phyloP scores from a whole-genome alignment of 2,329 filamentous ascomycete genomes.

The Elsinoe australis region DNA sequence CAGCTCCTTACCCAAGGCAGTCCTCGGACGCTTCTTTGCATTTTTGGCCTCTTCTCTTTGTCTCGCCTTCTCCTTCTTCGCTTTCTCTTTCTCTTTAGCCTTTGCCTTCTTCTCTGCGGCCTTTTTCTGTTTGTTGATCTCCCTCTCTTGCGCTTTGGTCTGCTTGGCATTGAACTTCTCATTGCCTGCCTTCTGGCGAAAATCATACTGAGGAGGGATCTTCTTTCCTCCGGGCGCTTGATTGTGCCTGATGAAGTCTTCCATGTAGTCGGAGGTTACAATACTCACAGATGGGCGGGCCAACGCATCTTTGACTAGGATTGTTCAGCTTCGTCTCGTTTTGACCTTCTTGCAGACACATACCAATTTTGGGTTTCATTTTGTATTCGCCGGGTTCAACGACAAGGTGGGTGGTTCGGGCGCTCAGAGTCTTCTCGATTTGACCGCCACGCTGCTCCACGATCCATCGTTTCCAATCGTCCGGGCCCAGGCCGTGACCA shows the following conservation, averaged over 20 bases:
- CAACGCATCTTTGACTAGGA: conserved; percentile 18
- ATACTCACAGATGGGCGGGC: conserved; percentile 26
- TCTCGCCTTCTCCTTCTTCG: conserved; percentile 24
- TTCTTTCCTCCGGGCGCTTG: conserved; percentile 25
- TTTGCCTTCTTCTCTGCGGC: conserved; percentile 25
- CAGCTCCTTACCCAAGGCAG: background rate
- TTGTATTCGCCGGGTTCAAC: conserved; percentile 55
- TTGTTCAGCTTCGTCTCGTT: background rate
- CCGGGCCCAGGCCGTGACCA: conserved; percentile 38
- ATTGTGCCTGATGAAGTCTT: conserved; percentile 40
- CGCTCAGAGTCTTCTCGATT: conserved; percentile 46
- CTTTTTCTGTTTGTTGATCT: conserved; percentile 21
- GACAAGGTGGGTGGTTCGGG: conserved; percentile 64
- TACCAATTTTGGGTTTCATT: too few species aligned
- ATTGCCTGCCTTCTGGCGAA: background rate
- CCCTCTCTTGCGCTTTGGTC: conserved; percentile 27
- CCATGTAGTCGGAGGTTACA: conserved; percentile 40
- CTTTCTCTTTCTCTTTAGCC: conserved; percentile 25
- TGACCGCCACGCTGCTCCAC: conserved; percentile 52
- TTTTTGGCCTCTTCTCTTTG: conserved; percentile 28
- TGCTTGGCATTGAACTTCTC: conserved; percentile 10
- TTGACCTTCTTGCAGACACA: too few species aligned
- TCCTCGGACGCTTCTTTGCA: conserved; percentile 18
- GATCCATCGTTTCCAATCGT: conserved; percentile 61
- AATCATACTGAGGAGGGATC: background rate